Evolutionary conservation across 495 filamentous ascomycete genomes (phyloP), one percentile per base, ranked within the genome.

Genomic region (Friedmanniomyces simplex): DNA sequence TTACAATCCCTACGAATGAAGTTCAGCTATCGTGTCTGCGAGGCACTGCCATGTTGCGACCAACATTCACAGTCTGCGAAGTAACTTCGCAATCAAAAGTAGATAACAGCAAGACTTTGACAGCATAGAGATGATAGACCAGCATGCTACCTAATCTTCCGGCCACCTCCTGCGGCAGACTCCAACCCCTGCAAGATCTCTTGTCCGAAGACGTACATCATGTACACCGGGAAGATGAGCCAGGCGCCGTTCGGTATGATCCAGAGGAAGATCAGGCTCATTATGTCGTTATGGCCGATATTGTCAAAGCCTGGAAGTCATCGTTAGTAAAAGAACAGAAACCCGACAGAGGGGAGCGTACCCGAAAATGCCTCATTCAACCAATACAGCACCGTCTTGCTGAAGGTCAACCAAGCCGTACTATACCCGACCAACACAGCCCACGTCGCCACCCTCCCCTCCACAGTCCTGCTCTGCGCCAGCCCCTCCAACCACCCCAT

Each of bases 321-420:
- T 25, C 25, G 24, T 50, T 2, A 26, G 18, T 26, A 48, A n/a
- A 1, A 39, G 20, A n/a, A 1, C 46, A 13, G 18, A 42, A 39
- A 24, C 18, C 12, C 20, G 13, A 3, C 13, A 30, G 34, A 24
- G 5, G 13, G 2, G 13, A 12, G 52, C 54, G 11, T 57, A 61
- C 59, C 86, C 5, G 85, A 87, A 69, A 78, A 91, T 45, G 78
- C 74, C 69, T 95, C 90, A 61, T 86, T 86, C 32, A 91, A 66
- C 90, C 89, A 85, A 65, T 96, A 97, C 16, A 97, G 71, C 54
- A 87, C 64, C 16, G 91, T 96, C 80, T 96, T 96, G 71, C 82
- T 85, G 0, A 93, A 63, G 1, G 91, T 96, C 85, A 93, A 86
- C 2, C 89, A 74, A 6, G 82, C 82, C 1, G 83, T 78, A 30